Conservation (phyloP, 23 red algal genomes). For the Chondrus crispus region DNA sequence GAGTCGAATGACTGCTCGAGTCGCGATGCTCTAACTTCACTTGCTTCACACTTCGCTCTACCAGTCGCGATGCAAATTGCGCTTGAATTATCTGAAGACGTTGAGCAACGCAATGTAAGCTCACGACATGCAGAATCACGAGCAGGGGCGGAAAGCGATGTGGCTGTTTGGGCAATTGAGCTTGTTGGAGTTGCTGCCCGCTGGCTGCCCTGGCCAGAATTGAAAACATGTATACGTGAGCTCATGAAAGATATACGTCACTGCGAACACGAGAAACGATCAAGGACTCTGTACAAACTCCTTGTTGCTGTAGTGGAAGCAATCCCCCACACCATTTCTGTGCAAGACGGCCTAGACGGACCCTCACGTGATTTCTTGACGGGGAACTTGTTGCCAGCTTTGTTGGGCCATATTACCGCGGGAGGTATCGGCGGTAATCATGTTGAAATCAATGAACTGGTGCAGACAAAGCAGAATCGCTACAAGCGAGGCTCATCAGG, state of each 20-base stretch:
- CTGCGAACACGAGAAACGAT: not conserved
- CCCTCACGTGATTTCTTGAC: not conserved
- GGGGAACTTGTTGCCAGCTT: conserved; percentile 7
- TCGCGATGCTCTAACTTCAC: not conserved
- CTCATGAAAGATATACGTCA: conserved; percentile 4
- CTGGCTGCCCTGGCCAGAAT: conserved; percentile 13
- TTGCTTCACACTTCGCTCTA: conserved; percentile 31
- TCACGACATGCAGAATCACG: not conserved
- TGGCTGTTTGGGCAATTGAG: conserved; percentile 23
- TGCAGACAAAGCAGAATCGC: not conserved
- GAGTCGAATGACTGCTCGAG: not conserved
- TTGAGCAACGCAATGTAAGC: not conserved
- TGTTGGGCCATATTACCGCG: conserved; percentile 46
- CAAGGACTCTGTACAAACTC: conserved; percentile 20
- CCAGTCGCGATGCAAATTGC: conserved; percentile 36
- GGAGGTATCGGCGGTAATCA: conserved; percentile 50
- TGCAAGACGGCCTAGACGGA: not conserved
- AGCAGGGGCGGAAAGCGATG: conserved; percentile 28
- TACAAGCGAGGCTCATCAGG: not conserved
- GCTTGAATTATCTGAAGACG: not conserved
- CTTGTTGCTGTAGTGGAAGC: conserved; percentile 32
- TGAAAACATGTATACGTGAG: not conserved
- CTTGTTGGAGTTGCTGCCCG: conserved; percentile 12
- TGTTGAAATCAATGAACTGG: no score
- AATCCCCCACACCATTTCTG: not conserved